Percentiles rank a stretch among this genome's conserved stretches.
Evolutionary conservation across 1,284 basidiomycete genomes (phyloP).

Genomic region (Cutaneotrichosporon sp.): DNA sequence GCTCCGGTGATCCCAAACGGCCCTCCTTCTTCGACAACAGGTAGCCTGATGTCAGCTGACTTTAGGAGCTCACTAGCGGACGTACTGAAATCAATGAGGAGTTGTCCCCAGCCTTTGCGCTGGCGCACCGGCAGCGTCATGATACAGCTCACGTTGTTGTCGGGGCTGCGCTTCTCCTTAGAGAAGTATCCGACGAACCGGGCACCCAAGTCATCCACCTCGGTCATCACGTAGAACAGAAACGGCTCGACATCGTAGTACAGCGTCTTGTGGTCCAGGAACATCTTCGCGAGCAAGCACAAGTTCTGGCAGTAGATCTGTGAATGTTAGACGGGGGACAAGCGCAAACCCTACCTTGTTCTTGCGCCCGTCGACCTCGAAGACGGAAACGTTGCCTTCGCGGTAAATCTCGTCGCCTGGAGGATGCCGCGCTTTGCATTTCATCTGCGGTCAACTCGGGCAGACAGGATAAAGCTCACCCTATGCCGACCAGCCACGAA

Average conservation of each 20-base stretch:
- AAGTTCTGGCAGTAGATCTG: slow-evolving; percentile 97
- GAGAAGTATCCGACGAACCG: slow-evolving; percentile 98
- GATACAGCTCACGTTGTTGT: slow-evolving; percentile 98
- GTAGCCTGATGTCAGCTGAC: slow-evolving; percentile 63
- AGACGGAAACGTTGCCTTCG: slow-evolving; percentile 81
- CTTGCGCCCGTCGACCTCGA: slow-evolving; percentile 96
- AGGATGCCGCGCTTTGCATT: slow-evolving; percentile 91
- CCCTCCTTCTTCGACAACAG: slow-evolving; percentile 92
- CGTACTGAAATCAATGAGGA: slow-evolving; percentile 85
- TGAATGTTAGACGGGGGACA: neutral
- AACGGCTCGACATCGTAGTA: slow-evolving; percentile 99
- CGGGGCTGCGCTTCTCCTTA: slow-evolving; percentile 95
- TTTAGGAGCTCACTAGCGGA: slow-evolving; percentile 52
- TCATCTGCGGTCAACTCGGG: slow-evolving; percentile 56
- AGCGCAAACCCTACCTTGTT: slow-evolving; percentile 58
- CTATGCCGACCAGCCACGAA: slow-evolving; percentile 83
- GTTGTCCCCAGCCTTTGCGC: slow-evolving; percentile 88
- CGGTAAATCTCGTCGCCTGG: slow-evolving; percentile 98
- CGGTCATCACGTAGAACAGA: slow-evolving; percentile 96
- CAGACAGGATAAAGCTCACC: slow-evolving; percentile 53
- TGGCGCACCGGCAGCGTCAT: slow-evolving; percentile 97
- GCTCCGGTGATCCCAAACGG: slow-evolving; percentile 81
- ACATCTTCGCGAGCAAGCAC: slow-evolving; percentile 96
- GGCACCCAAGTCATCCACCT: slow-evolving; percentile 80
- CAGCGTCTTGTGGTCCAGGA: slow-evolving; percentile 98